Conservation (phyloP, 2,329 filamentous ascomycete genomes). For the Pseudogymnoascus sp. region DNA sequence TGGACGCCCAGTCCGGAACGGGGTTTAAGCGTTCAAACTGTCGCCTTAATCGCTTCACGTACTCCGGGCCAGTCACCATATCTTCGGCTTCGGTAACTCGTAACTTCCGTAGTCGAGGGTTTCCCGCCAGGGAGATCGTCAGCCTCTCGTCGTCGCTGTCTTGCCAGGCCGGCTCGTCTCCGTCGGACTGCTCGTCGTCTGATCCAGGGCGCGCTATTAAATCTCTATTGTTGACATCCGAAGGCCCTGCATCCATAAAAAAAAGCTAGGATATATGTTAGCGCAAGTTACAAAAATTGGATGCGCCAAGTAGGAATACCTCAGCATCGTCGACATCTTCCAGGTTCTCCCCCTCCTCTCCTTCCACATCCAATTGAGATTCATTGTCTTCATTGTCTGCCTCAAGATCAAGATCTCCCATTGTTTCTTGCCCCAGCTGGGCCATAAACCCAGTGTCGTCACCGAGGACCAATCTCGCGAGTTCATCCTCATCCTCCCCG, state of each 20-base stretch:
- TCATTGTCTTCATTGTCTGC: slow-evolving; percentile 12
- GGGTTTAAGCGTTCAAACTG: slow-evolving; percentile 61
- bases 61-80: slow-evolving; percentile 76
- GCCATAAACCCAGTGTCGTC: slow-evolving; percentile 74
- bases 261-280: slow-evolving; percentile 23
- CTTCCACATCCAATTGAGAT: slow-evolving; percentile 17
- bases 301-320: slow-evolving; percentile 15
- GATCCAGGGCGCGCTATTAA: slow-evolving; percentile 16
- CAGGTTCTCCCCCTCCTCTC: slow-evolving; percentile 40
- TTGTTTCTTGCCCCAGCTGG: slow-evolving; percentile 54
- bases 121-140: slow-evolving; percentile 69
- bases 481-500: slow-evolving; percentile 73
- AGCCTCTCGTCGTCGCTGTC: slow-evolving; percentile 94
- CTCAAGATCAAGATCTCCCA: slow-evolving; percentile 21
- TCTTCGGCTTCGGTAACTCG: slow-evolving; percentile 76
- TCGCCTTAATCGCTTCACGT: slow-evolving; percentile 67
- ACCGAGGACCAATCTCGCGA: slow-evolving; percentile 83
- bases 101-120: slow-evolving; percentile 72
- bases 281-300: slow-evolving; percentile 7
- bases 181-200: slow-evolving; percentile 32
- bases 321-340: slow-evolving; percentile 68
- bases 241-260: slow-evolving; percentile 29
- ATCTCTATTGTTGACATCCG: slow-evolving; percentile 17
- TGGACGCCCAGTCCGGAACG: slow-evolving; percentile 50
- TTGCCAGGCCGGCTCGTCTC: slow-evolving; percentile 64